These are phyloP conservation scores for Sphagnurus paluster DNA, from an alignment of 1,284 basidiomycete genomes.

Conservation along the genomic window DNA sequence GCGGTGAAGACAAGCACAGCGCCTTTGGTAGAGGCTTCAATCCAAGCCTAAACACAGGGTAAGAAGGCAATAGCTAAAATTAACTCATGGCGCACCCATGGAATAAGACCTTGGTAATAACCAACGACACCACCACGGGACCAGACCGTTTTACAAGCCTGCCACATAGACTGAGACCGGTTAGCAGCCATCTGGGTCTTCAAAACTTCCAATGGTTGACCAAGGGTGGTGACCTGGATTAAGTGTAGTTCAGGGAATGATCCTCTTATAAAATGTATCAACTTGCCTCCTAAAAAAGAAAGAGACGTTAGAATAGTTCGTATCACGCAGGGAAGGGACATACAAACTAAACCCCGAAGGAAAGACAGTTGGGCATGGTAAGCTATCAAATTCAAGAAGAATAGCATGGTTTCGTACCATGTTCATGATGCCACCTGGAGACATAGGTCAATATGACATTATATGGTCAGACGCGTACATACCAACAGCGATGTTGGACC, in stretches of 20 bases:
- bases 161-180: slow-evolving; percentile 85
- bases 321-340: slow-evolving; percentile 31
- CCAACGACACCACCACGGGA: slow-evolving; percentile 87
- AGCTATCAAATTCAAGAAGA: slow-evolving; percentile 13
- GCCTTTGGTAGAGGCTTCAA: slow-evolving; percentile 99
- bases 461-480: slow-evolving; percentile 23
- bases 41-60: slow-evolving; percentile 81
- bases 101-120: slow-evolving; percentile 98
- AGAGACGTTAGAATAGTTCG: slow-evolving; percentile 14
- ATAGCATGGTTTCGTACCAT: slow-evolving; percentile 66
- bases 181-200: slow-evolving; percentile 99
- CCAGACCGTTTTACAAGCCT: slow-evolving; percentile 89
- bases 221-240: slow-evolving; percentile 88
- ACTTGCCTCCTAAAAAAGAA: slow-evolving; percentile 43
- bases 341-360: slow-evolving; percentile 50
- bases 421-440: slow-evolving; percentile 96
- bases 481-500: slow-evolving; percentile 99
- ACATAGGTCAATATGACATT: slow-evolving; percentile 11
- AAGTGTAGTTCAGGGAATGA: slow-evolving; percentile 7
- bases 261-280: slow-evolving; percentile 7
- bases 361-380: slow-evolving; percentile 14
- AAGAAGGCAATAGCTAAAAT: slow-evolving; percentile 7
- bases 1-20: slow-evolving; percentile 96
- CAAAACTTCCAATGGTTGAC: slow-evolving; percentile 97
- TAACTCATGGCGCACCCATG: slow-evolving; percentile 73